Base-by-base conservation (phyloP, 768 basidiomycete genomes). In the Naganishia kalamii region DNA sequence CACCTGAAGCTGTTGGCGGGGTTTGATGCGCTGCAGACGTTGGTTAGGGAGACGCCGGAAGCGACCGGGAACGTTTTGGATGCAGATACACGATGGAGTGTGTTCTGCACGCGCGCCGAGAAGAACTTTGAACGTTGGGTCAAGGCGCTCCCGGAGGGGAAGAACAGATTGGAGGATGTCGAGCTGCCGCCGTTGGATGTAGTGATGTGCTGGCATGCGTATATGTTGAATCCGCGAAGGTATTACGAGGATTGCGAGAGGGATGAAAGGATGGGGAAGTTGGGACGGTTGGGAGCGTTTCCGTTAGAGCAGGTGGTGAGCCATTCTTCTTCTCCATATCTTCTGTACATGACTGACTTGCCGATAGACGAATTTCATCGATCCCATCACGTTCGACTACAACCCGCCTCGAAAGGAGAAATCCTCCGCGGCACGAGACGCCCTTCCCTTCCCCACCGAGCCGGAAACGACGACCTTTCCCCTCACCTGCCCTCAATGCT, bases 121-220 rank as follows among this genome's bases (percentile, higher is more conserved):
- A 46, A 40, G 54, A 49, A 52, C 12, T 57, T 48, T 29, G 47
- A 35, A n/a, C n/a, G 21, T 25, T 48, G 54, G 54, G 57, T 54
- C 10, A 25, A 50, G 13, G 51, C 4, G 40, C 21, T 48, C 10
- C 21, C 11, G 50, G 29, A 33, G 46, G 54, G 4, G 49, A 43
- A 54, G 12, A 27, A 47, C 5, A 23, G 30, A 35, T 29, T 35
- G 4, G 32, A 17, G 35, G 46, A 27, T 11, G 54, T 52, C 3
- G 46, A 54, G 35, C 25, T 69, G 33, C 69, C 70, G 1, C 15
- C 32, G 15, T 46, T 70, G 46, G 66, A 48, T 17, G 63, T 71
- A 13, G 37, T 74, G 35, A 69, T 71, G 69, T 52, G 62, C 25
- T 74, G 72, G 72, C 71, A 70, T 66, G 40, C 66, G 2, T 69